Evolutionary conservation across 106 monocot genomes (phyloP).

Genomic region (Apostasia ramifera): DNA sequence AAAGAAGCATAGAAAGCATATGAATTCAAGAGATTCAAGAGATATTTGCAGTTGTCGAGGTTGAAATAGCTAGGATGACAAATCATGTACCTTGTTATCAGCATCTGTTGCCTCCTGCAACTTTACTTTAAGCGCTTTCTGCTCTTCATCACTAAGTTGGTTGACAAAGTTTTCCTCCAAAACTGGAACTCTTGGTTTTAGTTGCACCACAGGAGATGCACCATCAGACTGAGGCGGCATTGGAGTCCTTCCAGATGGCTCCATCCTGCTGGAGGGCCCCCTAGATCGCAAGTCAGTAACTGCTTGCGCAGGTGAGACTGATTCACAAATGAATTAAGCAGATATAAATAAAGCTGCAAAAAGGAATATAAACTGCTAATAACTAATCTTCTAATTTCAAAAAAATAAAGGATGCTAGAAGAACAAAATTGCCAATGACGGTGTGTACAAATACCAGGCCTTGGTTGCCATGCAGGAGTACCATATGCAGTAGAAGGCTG

Average conservation of each 20-base stretch:
- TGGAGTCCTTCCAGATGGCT: constrained; percentile 42
- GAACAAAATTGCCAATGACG: neutral
- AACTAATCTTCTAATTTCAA: neutral
- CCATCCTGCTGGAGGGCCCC: constrained; percentile 31
- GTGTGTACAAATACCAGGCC: constrained; percentile 35
- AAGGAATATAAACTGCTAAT: neutral
- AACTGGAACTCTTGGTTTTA: constrained; percentile 24
- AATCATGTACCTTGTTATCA: constrained; percentile 38
- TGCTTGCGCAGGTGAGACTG: constrained; percentile 50
- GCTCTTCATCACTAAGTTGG: constrained; percentile 34
- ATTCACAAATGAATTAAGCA: constrained; percentile 2
- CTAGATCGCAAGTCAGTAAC: constrained; percentile 31
- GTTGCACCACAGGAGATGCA: constrained; percentile 26
- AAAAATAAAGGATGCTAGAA: constrained; percentile 1
- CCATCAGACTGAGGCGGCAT: constrained; percentile 32
- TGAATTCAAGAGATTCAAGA: neutral
- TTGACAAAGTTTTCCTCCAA: constrained; percentile 33
- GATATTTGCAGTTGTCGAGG: neutral
- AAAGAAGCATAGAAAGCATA: neutral
- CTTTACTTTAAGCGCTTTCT: constrained; percentile 21
- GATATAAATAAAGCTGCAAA: neutral
- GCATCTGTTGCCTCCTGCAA: constrained; percentile 33
- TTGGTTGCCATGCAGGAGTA: constrained; percentile 50
- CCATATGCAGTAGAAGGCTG: constrained; percentile 47
- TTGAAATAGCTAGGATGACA: neutral